phyloP scores from a whole-genome alignment of 2,329 filamentous ascomycete species.

The Exophiala xenobiotica region DNA sequence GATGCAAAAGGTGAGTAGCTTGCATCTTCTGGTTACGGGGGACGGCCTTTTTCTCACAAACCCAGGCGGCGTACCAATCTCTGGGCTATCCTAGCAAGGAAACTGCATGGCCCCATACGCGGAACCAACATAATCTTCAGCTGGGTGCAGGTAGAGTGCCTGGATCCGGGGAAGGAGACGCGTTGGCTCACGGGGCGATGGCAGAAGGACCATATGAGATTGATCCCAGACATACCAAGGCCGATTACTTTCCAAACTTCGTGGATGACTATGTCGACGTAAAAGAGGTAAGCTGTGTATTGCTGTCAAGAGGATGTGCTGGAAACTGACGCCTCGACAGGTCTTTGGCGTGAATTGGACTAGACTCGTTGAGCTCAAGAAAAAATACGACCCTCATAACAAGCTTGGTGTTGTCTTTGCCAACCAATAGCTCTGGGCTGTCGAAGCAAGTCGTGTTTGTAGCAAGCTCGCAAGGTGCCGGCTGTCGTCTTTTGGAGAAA shows the following conservation, averaged over 20 bases:
- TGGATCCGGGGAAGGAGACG: conserved; percentile 9
- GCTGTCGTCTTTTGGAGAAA: too few relatives aligned
- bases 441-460: too few relatives aligned
- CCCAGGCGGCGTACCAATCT: conserved; percentile 16
- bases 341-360: conserved; percentile 14
- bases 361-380: conserved; percentile 11
- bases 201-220: conserved; percentile 17
- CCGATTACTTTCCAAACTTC: conserved; percentile 18
- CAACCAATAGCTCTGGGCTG: too few relatives aligned
- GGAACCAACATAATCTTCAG: conserved; percentile 19
- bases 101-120: conserved; percentile 18
- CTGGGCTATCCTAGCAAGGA: conserved; percentile 11
- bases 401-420: conserved; percentile 14
- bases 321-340: neutral
- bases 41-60: neutral
- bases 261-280: conserved; percentile 13
- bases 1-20: conserved; percentile 15
- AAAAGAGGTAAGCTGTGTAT: conserved; percentile 8
- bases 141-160: conserved; percentile 11
- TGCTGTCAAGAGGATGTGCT: neutral
- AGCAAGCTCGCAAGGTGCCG: too few relatives aligned
- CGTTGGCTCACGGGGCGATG: conserved; percentile 12
- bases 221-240: conserved; percentile 9
- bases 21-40: neutral
- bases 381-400: conserved; percentile 14